Conservation (phyloP, 805 yeast species). For the Pichia rugopelliculosa region DNA sequence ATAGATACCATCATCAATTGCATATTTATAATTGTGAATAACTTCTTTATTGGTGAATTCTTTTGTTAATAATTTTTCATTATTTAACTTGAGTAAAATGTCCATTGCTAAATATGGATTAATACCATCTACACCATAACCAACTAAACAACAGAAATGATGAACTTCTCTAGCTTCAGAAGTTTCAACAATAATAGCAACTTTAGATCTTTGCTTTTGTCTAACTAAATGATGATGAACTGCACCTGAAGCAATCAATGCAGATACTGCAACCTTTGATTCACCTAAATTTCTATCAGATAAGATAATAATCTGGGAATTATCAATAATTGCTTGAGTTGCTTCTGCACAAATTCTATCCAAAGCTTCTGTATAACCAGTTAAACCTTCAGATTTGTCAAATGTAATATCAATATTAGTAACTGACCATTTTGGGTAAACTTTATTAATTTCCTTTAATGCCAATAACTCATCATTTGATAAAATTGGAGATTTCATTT, state of each 20-base stretch:
- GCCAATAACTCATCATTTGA: constrained; percentile 69
- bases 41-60: constrained; percentile 51
- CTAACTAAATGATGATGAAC: constrained; percentile 94
- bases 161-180: constrained; percentile 98
- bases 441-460: constrained; percentile 59
- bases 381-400: constrained; percentile 70
- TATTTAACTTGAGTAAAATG: constrained; percentile 75
- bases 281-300: constrained; percentile 60
- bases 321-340: constrained; percentile 70
- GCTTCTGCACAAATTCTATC: constrained; percentile 87
- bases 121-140: constrained; percentile 96
- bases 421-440: constrained; percentile 82
- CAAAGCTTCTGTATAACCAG: constrained; percentile 77
- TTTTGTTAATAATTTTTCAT: constrained; percentile 62
- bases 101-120: constrained; percentile 93
- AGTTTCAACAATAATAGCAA: constrained; percentile 84
- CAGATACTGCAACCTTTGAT: constrained; percentile 71
- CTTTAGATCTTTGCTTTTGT: constrained; percentile 93
- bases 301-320: constrained; percentile 66
- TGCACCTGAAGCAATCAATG: constrained; percentile 91
- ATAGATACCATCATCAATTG: constrained; percentile 84
- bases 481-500: constrained; percentile 77
- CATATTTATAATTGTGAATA: constrained; percentile 70
- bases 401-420: constrained; percentile 84
- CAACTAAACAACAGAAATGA: constrained; percentile 87